These are phyloP conservation scores for Colletotrichum sp. DNA, from an alignment of 2,329 filamentous ascomycete genomes.

Conservation along the genomic window DNA sequence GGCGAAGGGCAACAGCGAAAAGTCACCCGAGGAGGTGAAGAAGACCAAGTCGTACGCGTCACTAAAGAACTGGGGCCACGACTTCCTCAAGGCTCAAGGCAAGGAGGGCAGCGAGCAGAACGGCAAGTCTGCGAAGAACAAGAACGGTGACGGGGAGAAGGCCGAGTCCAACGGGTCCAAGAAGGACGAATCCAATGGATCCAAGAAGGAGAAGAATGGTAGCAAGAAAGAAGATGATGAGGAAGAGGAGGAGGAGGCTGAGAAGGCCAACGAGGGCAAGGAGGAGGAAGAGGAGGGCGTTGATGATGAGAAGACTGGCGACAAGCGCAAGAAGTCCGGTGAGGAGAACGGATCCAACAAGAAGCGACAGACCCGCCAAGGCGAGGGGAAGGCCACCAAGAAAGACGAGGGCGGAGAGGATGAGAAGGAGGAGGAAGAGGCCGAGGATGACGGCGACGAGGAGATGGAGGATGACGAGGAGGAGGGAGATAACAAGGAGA, in stretches of 20 bases:
- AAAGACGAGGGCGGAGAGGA: slow-evolving; percentile 9
- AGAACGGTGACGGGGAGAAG: background rate
- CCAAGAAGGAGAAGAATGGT: slow-evolving; percentile 13
- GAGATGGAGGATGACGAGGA: slow-evolving; percentile 17
- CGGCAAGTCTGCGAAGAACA: background rate
- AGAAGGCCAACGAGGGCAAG: slow-evolving; percentile 31
- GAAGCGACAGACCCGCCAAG: slow-evolving; percentile 25
- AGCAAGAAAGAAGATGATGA: slow-evolving; percentile 30
- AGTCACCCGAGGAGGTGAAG: slow-evolving; percentile 47
- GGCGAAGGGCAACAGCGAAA: slow-evolving; percentile 59
- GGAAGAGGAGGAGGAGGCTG: slow-evolving; percentile 2
- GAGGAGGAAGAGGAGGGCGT: slow-evolving; percentile 22
- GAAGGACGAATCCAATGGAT: slow-evolving; percentile 11
- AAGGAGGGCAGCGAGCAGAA: slow-evolving; percentile 12
- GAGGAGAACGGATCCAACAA: slow-evolving; percentile 24
- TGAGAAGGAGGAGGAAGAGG: slow-evolving; percentile 15
- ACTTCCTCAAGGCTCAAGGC: slow-evolving; percentile 48
- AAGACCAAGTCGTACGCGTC: slow-evolving; percentile 60
- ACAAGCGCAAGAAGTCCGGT: slow-evolving; percentile 14
- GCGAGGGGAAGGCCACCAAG: slow-evolving; percentile 23
- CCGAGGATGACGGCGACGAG: slow-evolving; percentile 13
- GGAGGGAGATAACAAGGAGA: slow-evolving; percentile 7
- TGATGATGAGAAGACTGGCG: slow-evolving; percentile 20
- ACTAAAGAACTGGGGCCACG: slow-evolving; percentile 68
- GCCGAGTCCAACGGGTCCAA: slow-evolving; percentile 10